Percentiles rank a stretch among this genome's conserved stretches.
These are phyloP conservation scores for Claviceps humidiphila DNA, from an alignment of 2,329 filamentous ascomycete genomes.

Conservation along the genomic window DNA sequence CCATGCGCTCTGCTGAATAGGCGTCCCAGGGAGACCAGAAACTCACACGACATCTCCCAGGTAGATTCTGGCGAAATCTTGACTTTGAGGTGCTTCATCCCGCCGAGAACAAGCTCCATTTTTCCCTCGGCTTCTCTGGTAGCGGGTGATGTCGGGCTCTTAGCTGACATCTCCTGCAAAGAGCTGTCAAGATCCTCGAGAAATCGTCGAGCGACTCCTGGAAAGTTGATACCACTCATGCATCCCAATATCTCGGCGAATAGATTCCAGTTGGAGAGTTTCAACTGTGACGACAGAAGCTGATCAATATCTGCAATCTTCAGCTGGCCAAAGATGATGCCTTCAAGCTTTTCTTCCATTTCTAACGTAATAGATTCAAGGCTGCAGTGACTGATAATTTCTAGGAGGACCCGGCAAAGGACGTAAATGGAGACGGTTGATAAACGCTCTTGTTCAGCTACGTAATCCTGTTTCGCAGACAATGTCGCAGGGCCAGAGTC, in stretches of 20 bases:
- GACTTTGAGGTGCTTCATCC: constrained; percentile 81
- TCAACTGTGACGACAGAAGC: constrained; percentile 62
- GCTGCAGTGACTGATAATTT: constrained; percentile 85
- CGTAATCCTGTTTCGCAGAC: constrained; percentile 51
- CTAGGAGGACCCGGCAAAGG: constrained; percentile 81
- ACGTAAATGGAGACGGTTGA: constrained; percentile 95
- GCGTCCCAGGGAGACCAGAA: constrained; percentile 67
- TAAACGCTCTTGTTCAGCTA: constrained; percentile 70
- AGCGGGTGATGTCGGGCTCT: constrained; percentile 43
- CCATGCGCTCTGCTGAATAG: constrained; percentile 80
- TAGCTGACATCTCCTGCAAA: constrained; percentile 61
- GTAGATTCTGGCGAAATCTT: constrained; percentile 57
- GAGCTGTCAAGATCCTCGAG: constrained; percentile 66
- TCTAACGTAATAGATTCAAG: constrained; percentile 71
- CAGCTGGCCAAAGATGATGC: constrained; percentile 91
- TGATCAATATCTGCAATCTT: constrained; percentile 79
- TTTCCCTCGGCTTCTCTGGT: constrained; percentile 63
- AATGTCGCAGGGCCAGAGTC: constrained; percentile 26
- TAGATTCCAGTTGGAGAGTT: constrained; percentile 89
- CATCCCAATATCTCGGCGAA: constrained; percentile 88
- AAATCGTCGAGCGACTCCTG: constrained; percentile 70
- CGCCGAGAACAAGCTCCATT: constrained; percentile 75
- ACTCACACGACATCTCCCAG: constrained; percentile 82
- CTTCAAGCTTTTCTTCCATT: constrained; percentile 88
- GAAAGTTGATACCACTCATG: constrained; percentile 89